Percentiles rank a stretch among this genome's conserved stretches.
phyloP scores from a whole-genome alignment of 1,284 basidiomycete species.

The Coniferiporia sulphurascens region DNA sequence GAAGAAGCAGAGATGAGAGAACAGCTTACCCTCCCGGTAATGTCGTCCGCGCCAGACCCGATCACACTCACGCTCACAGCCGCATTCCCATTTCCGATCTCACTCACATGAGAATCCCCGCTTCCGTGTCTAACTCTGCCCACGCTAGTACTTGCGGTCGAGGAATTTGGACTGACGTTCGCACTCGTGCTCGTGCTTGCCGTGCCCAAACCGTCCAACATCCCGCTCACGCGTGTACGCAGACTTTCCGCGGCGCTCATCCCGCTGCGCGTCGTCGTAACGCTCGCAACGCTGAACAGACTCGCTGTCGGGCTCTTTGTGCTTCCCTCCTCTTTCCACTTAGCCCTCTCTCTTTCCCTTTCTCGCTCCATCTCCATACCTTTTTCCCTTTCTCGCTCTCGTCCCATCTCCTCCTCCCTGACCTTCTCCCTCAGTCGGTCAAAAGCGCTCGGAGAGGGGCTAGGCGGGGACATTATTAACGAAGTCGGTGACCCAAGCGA shows the following conservation, averaged over 20 bases:
- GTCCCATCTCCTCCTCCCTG: background rate
- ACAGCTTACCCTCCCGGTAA: background rate
- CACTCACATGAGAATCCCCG: background rate
- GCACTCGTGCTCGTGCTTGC: background rate
- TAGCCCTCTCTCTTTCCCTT: background rate
- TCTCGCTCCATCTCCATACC: background rate
- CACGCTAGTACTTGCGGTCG: background rate
- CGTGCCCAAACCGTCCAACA: background rate
- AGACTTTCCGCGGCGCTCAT: slow-evolving; percentile 14
- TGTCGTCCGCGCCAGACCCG: background rate
- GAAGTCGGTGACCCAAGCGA: background rate
- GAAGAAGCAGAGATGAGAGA: background rate
- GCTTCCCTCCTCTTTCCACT: background rate
- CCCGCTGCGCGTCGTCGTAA: slow-evolving; percentile 6
- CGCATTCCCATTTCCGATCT: background rate
- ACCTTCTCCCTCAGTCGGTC: background rate
- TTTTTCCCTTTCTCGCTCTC: background rate
- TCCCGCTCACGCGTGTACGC: slow-evolving; percentile 7
- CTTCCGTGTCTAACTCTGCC: background rate
- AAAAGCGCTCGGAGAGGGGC: background rate
- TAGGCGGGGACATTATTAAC: background rate
- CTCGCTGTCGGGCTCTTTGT: slow-evolving; percentile 12
- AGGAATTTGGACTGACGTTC: background rate
- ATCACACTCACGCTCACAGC: background rate
- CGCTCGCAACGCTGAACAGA: slow-evolving; percentile 8